These are phyloP conservation scores for Dictyostelium firmibasis DNA, from an alignment of 78 protist species.

Conservation along the genomic window DNA sequence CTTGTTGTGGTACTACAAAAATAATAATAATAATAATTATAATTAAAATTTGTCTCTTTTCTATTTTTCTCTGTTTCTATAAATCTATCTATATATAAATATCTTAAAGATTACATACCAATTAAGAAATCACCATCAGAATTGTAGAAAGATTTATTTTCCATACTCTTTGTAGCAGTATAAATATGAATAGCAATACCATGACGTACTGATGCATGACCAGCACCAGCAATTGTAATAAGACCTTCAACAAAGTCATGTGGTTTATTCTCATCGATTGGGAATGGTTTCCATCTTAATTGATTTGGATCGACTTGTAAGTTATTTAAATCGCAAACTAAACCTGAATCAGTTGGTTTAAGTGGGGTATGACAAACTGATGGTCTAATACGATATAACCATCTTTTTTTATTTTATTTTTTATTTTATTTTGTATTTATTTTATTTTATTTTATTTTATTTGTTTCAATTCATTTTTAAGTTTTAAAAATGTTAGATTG, in stretches of 20 bases:
- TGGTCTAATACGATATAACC: conserved; percentile 95
- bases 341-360: conserved; percentile 1
- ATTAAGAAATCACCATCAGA: conserved; percentile 96
- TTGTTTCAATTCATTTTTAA: neutral
- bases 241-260: conserved; percentile 90
- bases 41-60: too few species aligned
- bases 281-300: conserved; percentile 93
- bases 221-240: conserved; percentile 86
- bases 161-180: conserved; percentile 88
- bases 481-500: too few species aligned
- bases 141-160: conserved; percentile 72
- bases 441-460: neutral
- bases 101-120: neutral
- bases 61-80: neutral
- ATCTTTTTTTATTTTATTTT: conserved; percentile 6
- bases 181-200: conserved; percentile 93
- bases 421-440: neutral
- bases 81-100: neutral
- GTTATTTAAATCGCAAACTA: neutral
- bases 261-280: conserved; percentile 47
- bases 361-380: conserved; percentile 79
- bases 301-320: conserved; percentile 83
- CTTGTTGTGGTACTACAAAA: conserved; percentile 76
- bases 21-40: neutral
- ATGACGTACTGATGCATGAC: conserved; percentile 78